These are phyloP conservation scores for Pythium pyrilobum DNA, from an alignment of 352 stramenopile species.

Conservation along the genomic window DNA sequence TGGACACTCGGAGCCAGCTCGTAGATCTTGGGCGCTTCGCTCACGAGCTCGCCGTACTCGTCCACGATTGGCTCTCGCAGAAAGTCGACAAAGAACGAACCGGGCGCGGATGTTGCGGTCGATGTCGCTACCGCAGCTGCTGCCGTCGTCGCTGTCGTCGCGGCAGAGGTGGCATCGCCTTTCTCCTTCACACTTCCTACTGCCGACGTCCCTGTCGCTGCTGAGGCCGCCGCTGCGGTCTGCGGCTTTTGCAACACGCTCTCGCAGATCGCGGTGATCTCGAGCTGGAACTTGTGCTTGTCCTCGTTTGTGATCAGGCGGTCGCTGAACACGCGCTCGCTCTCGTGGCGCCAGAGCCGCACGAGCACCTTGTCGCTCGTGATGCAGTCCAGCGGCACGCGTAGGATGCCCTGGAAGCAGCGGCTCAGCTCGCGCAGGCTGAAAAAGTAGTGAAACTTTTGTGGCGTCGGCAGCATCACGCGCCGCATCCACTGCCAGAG, in stretches of 20 bases:
- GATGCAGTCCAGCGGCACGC: conserved; percentile 43
- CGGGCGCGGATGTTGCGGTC: not conserved
- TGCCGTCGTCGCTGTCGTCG: not conserved
- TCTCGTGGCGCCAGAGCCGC: conserved; percentile 82
- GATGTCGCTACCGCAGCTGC: not conserved
- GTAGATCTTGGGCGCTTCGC: conserved; percentile 81
- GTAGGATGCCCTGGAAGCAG: conserved; percentile 78
- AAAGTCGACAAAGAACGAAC: conserved; percentile 78
- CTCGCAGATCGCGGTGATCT: conserved; percentile 44
- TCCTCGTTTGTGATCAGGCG: conserved; percentile 68
- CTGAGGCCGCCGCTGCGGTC: not conserved
- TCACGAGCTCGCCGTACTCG: conserved; percentile 75
- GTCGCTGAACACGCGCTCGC: conserved; percentile 77
- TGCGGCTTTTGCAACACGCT: conserved; percentile 29
- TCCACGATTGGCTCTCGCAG: conserved; percentile 74
- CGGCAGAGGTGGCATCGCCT: not conserved
- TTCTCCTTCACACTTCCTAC: conserved; percentile 7
- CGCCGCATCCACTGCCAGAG: conserved; percentile 65
- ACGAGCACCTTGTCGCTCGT: conserved; percentile 44
- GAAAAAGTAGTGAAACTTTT: conserved; percentile 85
- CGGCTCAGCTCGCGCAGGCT: conserved; percentile 69
- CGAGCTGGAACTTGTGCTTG: conserved; percentile 59
- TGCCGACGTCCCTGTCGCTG: not conserved
- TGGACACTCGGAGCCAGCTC: conserved; percentile 50
- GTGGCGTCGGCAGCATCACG: conserved; percentile 61